A percentile compares a stretch with the other conserved stretches of the same genome.
These are phyloP conservation scores for Malassezia furfur DNA, from an alignment of 1,284 basidiomycete species.

Conservation along the genomic window DNA sequence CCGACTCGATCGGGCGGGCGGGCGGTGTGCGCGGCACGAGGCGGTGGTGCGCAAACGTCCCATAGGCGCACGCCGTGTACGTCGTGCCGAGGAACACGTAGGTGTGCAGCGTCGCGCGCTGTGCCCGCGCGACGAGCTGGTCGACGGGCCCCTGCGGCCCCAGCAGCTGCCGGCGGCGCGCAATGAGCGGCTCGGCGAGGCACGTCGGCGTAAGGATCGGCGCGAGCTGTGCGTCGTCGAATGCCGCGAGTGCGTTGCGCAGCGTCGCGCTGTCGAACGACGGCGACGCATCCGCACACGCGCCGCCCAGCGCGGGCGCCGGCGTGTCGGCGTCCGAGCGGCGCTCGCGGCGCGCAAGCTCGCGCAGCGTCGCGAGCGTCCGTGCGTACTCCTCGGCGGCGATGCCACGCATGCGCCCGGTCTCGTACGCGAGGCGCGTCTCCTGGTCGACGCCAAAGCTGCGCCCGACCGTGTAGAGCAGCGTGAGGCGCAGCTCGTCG, in stretches of 20 bases:
- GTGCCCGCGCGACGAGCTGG: constrained; percentile 23
- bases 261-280: constrained; percentile 22
- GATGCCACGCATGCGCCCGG: constrained; percentile 23
- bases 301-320: not conserved
- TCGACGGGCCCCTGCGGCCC: constrained; percentile 26
- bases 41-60: constrained; percentile 7
- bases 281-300: constrained; percentile 1
- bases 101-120: constrained; percentile 22
- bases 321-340: constrained; percentile 6
- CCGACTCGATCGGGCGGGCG: not conserved
- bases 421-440: constrained; percentile 29
- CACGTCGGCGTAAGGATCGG: constrained; percentile 22
- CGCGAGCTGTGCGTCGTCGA: constrained; percentile 20
- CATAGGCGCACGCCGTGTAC: not conserved
- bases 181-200: constrained; percentile 26
- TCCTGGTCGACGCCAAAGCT: constrained; percentile 32
- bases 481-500: constrained; percentile 34
- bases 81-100: constrained; percentile 16
- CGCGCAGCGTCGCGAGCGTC: constrained; percentile 19
- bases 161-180: constrained; percentile 29
- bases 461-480: constrained; percentile 25
- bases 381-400: constrained; percentile 14
- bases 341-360: constrained; percentile 11
- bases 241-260: constrained; percentile 22
- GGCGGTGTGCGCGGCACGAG: not conserved